Conservation (phyloP, 192 early-diverging fungal species). For the Coemansia sp. region DNA sequence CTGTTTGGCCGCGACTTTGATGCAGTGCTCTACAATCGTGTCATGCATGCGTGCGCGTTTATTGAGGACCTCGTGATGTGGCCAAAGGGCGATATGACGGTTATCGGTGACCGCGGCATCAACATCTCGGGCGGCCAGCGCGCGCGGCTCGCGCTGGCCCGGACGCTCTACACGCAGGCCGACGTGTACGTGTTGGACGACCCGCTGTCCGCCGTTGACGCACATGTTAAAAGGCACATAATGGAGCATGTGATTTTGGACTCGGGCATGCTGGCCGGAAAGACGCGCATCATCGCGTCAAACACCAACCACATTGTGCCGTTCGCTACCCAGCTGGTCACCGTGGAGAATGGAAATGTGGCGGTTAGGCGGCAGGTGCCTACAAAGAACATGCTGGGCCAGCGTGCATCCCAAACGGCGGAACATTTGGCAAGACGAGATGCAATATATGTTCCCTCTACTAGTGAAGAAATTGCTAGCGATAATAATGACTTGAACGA, state of each 20-base stretch:
- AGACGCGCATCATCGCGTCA: conserved; percentile 48
- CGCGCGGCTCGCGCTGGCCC: conserved; percentile 64
- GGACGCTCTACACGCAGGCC: conserved; percentile 64
- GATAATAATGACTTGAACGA: no score
- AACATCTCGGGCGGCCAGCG: conserved; percentile 74
- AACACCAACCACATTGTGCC: conserved; percentile 27
- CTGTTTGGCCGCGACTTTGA: conserved; percentile 71
- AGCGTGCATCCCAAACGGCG: no score
- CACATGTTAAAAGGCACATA: conserved; percentile 61
- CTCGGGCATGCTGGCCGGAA: conserved; percentile 51
- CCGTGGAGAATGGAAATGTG: conserved; percentile 13
- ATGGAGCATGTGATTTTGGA: conserved; percentile 60
- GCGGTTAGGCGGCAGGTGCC: conserved; percentile 45
- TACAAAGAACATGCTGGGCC: no score
- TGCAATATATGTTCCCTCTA: no score
- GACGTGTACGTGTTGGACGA: conserved; percentile 73
- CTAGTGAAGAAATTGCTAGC: no score
- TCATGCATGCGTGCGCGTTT: conserved; percentile 61
- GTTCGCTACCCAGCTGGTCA: conserved; percentile 19
- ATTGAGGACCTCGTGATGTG: conserved; percentile 62
- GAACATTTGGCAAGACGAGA: no score
- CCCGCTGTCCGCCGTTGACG: conserved; percentile 68
- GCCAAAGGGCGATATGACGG: conserved; percentile 62
- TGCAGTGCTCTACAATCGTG: conserved; percentile 56
- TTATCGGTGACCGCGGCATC: conserved; percentile 68